phyloP scores from a whole-genome alignment of 805 yeast species.

The Suhomyces kilbournensis region DNA sequence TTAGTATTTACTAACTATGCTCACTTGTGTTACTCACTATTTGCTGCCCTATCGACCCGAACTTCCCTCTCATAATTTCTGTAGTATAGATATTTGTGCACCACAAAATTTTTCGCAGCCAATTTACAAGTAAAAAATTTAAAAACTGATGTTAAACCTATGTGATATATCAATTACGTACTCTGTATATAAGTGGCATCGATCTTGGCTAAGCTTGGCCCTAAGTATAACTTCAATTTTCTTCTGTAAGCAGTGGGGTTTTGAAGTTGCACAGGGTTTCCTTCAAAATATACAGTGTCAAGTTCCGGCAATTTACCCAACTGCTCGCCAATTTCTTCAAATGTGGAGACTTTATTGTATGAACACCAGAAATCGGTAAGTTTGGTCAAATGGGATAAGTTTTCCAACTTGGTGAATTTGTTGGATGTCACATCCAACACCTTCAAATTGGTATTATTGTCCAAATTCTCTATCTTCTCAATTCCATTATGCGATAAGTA shows the following conservation, averaged over 20 bases:
- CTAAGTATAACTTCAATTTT: slow-evolving; percentile 71
- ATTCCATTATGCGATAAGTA: slow-evolving; percentile 86
- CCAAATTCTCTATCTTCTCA: slow-evolving; percentile 71
- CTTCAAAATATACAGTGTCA: slow-evolving; percentile 91
- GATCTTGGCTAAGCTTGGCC: slow-evolving; percentile 71
- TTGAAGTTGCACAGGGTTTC: slow-evolving; percentile 76
- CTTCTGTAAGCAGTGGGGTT: slow-evolving; percentile 83
- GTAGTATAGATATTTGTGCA: background rate
- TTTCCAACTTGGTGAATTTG: slow-evolving; percentile 56
- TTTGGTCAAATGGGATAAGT: slow-evolving; percentile 59
- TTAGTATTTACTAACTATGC: background rate
- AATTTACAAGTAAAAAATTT: background rate
- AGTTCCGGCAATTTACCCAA: slow-evolving; percentile 59
- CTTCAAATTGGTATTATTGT: slow-evolving; percentile 60
- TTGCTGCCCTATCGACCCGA: background rate
- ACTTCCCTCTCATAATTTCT: background rate
- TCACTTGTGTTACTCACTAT: background rate
- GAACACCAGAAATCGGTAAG: slow-evolving; percentile 96
- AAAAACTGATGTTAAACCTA: background rate
- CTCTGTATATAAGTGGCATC: slow-evolving; percentile 75
- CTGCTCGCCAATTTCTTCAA: slow-evolving; percentile 65
- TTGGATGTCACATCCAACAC: slow-evolving; percentile 84
- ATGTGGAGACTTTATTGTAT: slow-evolving; percentile 63
- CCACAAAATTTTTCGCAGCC: slow-evolving; percentile 1
- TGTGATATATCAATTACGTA: background rate